Evolutionary conservation across 495 filamentous ascomycete species (phyloP).

Genomic region (Cercophora sp.): DNA sequence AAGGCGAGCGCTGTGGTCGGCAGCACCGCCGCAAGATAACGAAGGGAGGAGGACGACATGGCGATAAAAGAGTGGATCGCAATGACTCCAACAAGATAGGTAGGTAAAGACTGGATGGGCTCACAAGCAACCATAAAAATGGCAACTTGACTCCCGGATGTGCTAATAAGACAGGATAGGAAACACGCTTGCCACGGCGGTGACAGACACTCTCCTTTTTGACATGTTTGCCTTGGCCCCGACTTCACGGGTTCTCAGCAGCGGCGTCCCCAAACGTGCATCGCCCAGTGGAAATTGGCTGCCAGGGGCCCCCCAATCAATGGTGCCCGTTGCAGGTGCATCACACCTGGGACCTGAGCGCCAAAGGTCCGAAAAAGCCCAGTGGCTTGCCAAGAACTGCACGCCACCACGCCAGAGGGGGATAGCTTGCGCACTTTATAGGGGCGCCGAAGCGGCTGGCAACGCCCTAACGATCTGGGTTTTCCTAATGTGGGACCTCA

Average conservation of each 20-base stretch:
- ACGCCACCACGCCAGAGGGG: not conserved
- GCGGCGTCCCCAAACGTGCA: not conserved
- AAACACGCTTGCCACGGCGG: not conserved
- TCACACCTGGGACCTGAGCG: not conserved
- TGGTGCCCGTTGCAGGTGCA: too few relatives aligned
- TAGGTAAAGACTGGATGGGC: conserved; percentile 1
- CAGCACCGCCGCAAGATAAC: conserved; percentile 10
- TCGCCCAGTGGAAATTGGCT: not conserved
- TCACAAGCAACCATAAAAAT: not conserved
- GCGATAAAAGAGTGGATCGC: not conserved
- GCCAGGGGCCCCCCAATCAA: not conserved
- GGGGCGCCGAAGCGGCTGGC: not conserved
- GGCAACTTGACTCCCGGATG: not conserved
- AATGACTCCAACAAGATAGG: not conserved
- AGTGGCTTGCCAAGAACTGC: not conserved
- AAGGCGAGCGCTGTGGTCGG: conserved; percentile 8
- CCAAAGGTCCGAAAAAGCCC: not conserved
- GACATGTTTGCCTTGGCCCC: not conserved
- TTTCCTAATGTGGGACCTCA: not conserved
- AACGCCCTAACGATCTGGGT: not conserved
- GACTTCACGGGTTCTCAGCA: not conserved
- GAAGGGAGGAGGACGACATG: conserved; percentile 13
- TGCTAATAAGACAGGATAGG: not conserved
- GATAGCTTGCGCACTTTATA: not conserved
- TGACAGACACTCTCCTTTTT: not conserved